These are phyloP conservation scores for Coccomyxa sp. DNA, from an alignment of 139 green algal genomes.

Conservation along the genomic window DNA sequence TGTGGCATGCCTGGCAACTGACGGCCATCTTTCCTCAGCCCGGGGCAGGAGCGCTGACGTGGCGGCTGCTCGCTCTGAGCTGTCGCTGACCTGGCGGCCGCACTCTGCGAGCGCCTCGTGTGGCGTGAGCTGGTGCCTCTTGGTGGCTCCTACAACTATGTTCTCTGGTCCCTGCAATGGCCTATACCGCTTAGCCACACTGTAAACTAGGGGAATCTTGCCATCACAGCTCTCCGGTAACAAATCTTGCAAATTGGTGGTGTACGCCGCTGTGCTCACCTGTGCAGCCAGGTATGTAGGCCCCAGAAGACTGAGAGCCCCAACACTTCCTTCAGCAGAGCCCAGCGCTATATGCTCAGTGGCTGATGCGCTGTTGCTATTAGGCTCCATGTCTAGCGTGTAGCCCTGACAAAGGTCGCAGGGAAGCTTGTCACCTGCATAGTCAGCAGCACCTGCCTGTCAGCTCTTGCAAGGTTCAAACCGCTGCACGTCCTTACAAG, in stretches of 20 bases:
- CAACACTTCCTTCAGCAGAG: constrained; percentile 7
- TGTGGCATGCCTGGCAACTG: neutral
- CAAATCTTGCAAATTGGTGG: neutral
- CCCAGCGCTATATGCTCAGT: neutral
- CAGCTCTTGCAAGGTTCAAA: neutral
- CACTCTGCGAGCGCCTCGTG: constrained; percentile 37
- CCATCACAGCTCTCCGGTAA: neutral
- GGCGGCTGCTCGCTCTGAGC: neutral
- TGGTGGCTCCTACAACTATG: constrained; percentile 69
- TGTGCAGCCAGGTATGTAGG: constrained; percentile 66
- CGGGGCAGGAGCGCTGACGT: constrained; percentile 27
- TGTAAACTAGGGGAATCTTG: neutral
- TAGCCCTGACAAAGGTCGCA: constrained; percentile 62
- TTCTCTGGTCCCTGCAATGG: constrained; percentile 12
- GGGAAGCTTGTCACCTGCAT: constrained; percentile 22
- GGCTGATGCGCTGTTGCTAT: neutral
- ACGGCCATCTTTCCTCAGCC: constrained; percentile 43
- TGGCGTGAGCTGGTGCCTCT: constrained; percentile 43
- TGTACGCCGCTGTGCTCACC: neutral
- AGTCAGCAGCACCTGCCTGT: neutral
- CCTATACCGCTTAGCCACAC: neutral
- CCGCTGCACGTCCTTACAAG: neutral
- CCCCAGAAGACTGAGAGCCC: constrained; percentile 68
- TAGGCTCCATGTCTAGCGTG: constrained; percentile 44
- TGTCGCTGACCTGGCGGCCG: neutral